Evolutionary conservation across 805 yeast species (phyloP), one percentile per base, ranked within the genome.

Genomic region (Candida endomychidarum): DNA sequence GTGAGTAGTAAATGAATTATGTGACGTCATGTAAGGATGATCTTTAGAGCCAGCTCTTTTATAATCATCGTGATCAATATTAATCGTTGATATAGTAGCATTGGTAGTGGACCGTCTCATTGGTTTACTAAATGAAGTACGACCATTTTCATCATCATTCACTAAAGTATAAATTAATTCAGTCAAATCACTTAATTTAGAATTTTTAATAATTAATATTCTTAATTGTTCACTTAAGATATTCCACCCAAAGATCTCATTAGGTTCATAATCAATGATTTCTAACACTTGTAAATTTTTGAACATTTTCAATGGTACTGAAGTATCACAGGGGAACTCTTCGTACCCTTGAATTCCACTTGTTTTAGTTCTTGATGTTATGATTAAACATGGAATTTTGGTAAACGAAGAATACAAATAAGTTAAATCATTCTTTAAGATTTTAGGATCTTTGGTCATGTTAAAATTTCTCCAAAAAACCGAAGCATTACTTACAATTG

Each of bases 311-410:
- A 81, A 54, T 2, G 87, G 86, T 7, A 82, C 81, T 4, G 83
- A 73, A 3, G 86, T 79, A 51, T 81, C 87, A 54, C 82, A 80
- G 0, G 86, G 87, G 53, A 76, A 81, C 53, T 81, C 86, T 51
- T 81, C 85, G 54, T 79, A 81, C 2, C 81, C 80, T 36, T 67
- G 72, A 20, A 81, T 80, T 31, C 77, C 61, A 46, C 68, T 74
- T 12, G 82, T 74, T 45, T 78, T 78, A 5, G 78, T 68, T 45
- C 78, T 82, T 8, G 82, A 81, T 9, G 81, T 74, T 40, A 81
- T 54, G 24, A 83, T 61, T 37, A 81, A 65, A 53, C 86, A 79
- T 0, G 87, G 86, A 19, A 81, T 63, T 47, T 80, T 80, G 3
- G 84, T 76, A 56, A 81, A 81, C 3, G 83, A 80, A 12, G 81